These are phyloP conservation scores for Pinus albicaulis DNA, from an alignment of 75 land plant genomes.

Conservation along the genomic window DNA sequence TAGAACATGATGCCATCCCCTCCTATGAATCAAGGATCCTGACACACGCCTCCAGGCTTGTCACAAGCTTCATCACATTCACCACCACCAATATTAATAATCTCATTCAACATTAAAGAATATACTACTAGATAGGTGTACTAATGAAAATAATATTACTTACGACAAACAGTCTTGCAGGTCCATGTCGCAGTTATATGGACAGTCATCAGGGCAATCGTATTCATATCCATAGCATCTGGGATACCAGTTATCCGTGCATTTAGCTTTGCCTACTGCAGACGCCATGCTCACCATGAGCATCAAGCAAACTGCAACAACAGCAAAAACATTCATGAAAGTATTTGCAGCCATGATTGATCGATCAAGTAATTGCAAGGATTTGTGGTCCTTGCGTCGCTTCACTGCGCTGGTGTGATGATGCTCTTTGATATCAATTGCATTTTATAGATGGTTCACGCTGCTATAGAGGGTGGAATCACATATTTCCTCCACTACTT, in stretches of 20 bases:
- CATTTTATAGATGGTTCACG: too few relatives aligned
- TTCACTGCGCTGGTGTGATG: too few relatives aligned
- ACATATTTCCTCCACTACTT: too few relatives aligned
- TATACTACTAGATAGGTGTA: too few relatives aligned
- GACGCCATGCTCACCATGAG: background rate
- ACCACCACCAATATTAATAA: background rate
- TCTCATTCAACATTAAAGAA: slow-evolving; percentile 9
- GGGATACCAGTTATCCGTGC: background rate
- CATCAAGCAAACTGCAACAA: background rate
- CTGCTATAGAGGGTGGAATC: too few relatives aligned
- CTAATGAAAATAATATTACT: background rate
- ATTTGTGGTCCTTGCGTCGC: too few relatives aligned
- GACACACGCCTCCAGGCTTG: slow-evolving; percentile 25
- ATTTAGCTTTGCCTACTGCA: background rate
- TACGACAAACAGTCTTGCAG: slow-evolving; percentile 7
- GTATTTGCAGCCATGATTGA: too few relatives aligned
- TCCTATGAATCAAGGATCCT: slow-evolving; percentile 32
- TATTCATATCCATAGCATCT: background rate
- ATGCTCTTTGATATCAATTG: too few relatives aligned
- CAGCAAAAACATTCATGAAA: background rate
- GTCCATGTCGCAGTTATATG: background rate
- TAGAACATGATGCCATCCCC: slow-evolving; percentile 32
- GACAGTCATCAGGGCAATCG: background rate
- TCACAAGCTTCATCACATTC: background rate
- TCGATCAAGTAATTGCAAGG: too few relatives aligned